Evolutionary conservation across 306 rosid species (phyloP).

Genomic region (Vigna nakashimae): DNA sequence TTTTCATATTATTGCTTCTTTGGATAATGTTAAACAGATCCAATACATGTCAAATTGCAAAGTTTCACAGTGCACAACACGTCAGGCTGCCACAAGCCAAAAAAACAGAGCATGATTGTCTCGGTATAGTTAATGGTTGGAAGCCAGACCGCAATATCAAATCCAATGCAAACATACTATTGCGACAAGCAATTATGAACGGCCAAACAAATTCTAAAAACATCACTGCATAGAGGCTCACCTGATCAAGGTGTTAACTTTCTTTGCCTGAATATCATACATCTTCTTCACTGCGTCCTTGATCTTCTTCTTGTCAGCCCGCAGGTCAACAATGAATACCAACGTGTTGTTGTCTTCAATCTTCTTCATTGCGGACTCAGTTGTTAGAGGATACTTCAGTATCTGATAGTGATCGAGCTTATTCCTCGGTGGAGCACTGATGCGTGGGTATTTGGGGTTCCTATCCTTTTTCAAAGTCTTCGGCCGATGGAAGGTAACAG

Average conservation of each 20-base stretch:
- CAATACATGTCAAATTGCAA: background rate
- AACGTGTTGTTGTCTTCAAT: conserved; percentile 89
- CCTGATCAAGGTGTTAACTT: conserved; percentile 92
- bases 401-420: conserved; percentile 90
- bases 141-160: background rate
- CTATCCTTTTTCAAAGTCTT: conserved; percentile 74
- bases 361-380: conserved; percentile 93
- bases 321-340: conserved; percentile 83
- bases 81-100: background rate
- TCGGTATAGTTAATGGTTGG: background rate
- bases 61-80: background rate
- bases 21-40: background rate
- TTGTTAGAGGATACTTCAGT: conserved; percentile 78
- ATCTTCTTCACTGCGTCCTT: conserved; percentile 87
- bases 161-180: background rate
- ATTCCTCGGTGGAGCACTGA: conserved; percentile 85
- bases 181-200: background rate
- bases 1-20: background rate
- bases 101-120: background rate
- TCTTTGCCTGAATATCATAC: conserved; percentile 92
- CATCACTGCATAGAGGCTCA: conserved; percentile 34
- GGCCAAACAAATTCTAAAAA: background rate
- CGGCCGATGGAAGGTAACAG: conserved; percentile 72
- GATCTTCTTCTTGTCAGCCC: conserved; percentile 95
- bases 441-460: conserved; percentile 85